A percentile compares a stretch with the other conserved stretches of the same genome.
Conservation (phyloP, 2,329 filamentous ascomycete species). For the Venturia oleaginea region DNA sequence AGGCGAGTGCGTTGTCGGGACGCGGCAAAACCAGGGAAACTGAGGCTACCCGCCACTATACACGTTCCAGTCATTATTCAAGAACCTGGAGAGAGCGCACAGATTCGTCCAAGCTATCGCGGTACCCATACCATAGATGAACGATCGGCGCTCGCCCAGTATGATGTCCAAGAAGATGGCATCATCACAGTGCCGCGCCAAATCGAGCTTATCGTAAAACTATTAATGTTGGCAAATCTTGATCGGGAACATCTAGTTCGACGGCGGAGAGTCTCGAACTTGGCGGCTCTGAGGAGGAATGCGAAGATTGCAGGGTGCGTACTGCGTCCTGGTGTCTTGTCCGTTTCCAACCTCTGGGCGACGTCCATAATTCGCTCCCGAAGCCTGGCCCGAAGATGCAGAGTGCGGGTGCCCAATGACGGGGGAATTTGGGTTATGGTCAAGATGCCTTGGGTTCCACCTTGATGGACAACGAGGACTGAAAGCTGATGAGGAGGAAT, state of each 20-base stretch:
- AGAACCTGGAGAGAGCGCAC: background rate
- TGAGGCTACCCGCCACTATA: background rate
- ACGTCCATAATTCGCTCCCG: constrained; percentile 43
- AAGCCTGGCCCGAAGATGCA: constrained; percentile 52
- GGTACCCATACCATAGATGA: background rate
- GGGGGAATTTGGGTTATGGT: background rate
- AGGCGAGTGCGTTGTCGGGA: background rate
- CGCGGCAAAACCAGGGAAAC: background rate
- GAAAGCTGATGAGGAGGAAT: background rate
- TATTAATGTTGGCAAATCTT: background rate
- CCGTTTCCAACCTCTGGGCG: background rate
- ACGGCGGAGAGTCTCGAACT: background rate
- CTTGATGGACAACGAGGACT: background rate
- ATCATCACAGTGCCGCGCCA: background rate
- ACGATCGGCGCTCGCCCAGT: background rate
- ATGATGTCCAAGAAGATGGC: background rate
- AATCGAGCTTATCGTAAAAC: background rate
- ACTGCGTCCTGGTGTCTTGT: background rate
- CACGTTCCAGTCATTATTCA: background rate
- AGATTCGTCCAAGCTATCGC: background rate
- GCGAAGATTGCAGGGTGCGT: background rate
- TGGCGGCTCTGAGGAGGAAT: background rate
- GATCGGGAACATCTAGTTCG: background rate
- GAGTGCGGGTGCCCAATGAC: constrained; percentile 22
- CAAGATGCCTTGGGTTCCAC: background rate